Evolutionary conservation across 306 rosid genomes (phyloP), one percentile per base, ranked within the genome.

Genomic region (Glycyrrhiza uralensis): DNA sequence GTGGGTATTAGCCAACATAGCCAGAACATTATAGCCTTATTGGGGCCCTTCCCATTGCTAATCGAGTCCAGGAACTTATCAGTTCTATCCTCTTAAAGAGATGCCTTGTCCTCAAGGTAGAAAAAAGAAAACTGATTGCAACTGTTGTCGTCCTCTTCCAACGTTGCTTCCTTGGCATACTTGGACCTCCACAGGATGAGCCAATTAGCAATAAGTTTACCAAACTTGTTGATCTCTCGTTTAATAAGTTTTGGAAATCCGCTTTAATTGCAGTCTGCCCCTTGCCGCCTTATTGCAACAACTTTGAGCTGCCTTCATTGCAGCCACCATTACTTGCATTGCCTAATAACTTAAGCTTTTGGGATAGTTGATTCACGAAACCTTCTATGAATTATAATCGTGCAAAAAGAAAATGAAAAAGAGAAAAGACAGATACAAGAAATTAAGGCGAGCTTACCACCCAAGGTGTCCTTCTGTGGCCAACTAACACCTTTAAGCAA

Each of bases 391-490:
- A 46, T 19, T 54, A 42, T 38, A 65, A 29, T 15, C 47, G 20
- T 29, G 41, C 14, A 64, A 65, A 41, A 11, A 32, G 23, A 35
- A 62, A 51, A 54, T 0, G 11, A 12, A 28, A 33, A 60, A 6
- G 58, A 60, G 10, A 80, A 69, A 51, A 56, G 41, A 46, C 23
- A 55, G 64, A 58, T 23, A 61, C 26, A 68, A 28, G 56, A 67
- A 79, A 52, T 51, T 69, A 64, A 50, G 57, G 39, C 4, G 54
- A 62, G 45, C 81, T 83, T 76, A 83, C 87, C 81, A 79, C 87
- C 87, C 87, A 83, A 52, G 87, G 87, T 0, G 87, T 83, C 79
- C 84, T 83, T 64, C 87, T 71, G 29, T 83, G 87, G 19, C 87
- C 87, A 39, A 24, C 68, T 8, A 83, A 75, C 55, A 79, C 87